Conservation (phyloP, 805 yeast species). For the Hanseniaspora hatyaiensis region DNA sequence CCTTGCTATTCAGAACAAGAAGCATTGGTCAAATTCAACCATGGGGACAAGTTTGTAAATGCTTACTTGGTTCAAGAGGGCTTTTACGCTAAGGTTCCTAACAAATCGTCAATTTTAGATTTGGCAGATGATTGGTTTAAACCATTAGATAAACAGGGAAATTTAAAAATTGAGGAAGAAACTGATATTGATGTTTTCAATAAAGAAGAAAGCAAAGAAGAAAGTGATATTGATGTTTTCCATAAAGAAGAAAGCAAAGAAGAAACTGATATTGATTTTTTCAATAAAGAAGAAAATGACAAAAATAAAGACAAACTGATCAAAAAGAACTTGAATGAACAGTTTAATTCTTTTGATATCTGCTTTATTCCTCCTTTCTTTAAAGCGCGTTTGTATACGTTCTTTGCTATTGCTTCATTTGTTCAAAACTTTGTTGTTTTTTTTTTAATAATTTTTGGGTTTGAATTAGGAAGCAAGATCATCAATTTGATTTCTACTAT, state of each 20-base stretch:
- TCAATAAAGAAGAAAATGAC: too few species aligned
- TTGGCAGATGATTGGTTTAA: constrained; percentile 6
- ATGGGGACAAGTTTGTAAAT: constrained; percentile 1
- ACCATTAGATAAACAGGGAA: not conserved
- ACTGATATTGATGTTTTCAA: not conserved
- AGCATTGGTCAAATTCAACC: not conserved
- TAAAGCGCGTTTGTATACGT: not conserved
- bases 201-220: not conserved
- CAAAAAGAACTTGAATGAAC: too few species aligned
- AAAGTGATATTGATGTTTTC: not conserved
- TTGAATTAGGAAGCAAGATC: not conserved
- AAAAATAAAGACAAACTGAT: too few species aligned
- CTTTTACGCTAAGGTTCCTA: constrained; percentile 2
- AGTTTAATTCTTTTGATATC: constrained; percentile 7
- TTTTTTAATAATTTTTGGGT: not conserved
- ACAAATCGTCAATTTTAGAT: not conserved
- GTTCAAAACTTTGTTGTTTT: constrained; percentile 4
- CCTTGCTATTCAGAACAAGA: constrained; percentile 6
- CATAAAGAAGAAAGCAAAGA: not conserved
- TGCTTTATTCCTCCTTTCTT: constrained; percentile 6
- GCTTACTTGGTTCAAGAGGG: constrained; percentile 12
- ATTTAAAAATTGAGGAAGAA: constrained; percentile 1
- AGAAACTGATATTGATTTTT: not conserved
- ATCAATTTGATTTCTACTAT: too few species aligned
- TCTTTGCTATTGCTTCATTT: not conserved